Base-by-base conservation (phyloP, 2,329 filamentous ascomycete species). In the Pseudovirgaria hyperparasitica region DNA sequence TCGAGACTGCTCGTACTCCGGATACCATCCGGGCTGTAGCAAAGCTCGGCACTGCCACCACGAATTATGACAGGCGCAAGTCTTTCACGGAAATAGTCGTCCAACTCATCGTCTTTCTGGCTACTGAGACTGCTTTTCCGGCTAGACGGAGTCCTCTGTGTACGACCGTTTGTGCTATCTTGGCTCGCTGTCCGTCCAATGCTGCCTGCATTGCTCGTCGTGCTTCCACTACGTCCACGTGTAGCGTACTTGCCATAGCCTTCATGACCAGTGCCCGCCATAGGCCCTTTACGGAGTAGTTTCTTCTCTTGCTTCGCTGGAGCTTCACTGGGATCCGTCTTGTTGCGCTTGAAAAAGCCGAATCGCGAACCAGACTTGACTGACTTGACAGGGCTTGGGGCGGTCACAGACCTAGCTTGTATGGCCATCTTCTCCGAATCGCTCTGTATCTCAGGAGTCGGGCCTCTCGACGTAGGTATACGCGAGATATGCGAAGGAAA, bases 181-280 rank as follows among this genome's bases (percentile, higher is more conserved):
- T 57, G 52, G 38, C 61, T 64, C 6, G 56, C 49, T 14, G 62
- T 63, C 18, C 60, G 54, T 23, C 54, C 50, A 23, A 60, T 58
- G 15, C 57, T 63, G n/a, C 59, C 60, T 3, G 52, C 47, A 14
- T 58, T 39, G 33, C 62, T 68, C 6, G 63, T 56, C 12, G 62
- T 57, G 41, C 70, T 76, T 32, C 67, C 70, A 42, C 74, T 82
- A 28, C 77, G 69, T 16, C 76, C 68, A 31, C 74, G 69, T 5
- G 65, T 58, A 3, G 74, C 72, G 30, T 82, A 62, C 30, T 68
- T 69, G 1, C 78, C 78, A 42, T 87, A 86, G 2, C 79, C 79
- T 57, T 96, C 87, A 43, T 96, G 85, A 0, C 87, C 87, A 19
- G 87, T 96, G n/a, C 87, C 87, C 21, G 87, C 87, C 10, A 70